Evolutionary conservation across 2,329 filamentous ascomycete species (phyloP), one percentile per base, ranked within the genome.

Genomic region (Emmonsiellopsis sp.): DNA sequence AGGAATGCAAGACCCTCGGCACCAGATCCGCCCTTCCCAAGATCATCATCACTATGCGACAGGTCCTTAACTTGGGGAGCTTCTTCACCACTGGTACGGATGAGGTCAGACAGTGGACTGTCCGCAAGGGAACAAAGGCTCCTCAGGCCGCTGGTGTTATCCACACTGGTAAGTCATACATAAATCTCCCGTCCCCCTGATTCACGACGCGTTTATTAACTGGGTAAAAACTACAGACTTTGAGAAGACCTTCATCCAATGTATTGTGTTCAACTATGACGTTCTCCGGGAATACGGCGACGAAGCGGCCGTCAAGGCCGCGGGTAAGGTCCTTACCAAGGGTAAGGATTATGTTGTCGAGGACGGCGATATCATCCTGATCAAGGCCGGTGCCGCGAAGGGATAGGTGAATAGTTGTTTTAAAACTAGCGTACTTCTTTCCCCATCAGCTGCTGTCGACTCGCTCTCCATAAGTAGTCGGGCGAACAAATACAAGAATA

Each of bases 241-340:
- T 61, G 93, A 98, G 74, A 98, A 98, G 84, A 98, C 94, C 0
- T 98, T 98, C 70, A 98, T 98, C 64, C 94, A 98, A 75, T 87
- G 80, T 58, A 81, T 98, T 59, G 90, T 96, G 33, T 97, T 95
- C 77, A 97, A 95, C 77, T 98, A 83, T 74, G 77, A 69, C 31
- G 74, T 80, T 2, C 76, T 98, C 52, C 89, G 86, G 75, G 93
- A 97, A 73, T 77, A 87, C 48, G 92, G 92, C 51, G 89, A 95
- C 60, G 93, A 98, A 77, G 77, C 83, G 27, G 82, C 87, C 61
- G 87, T 96, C 61, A 95, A 91, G 79, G 82, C 92, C 31, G 92
- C 92, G 73, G 93, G 93, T 65, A 98, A 98, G 79, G 73, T 98
- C 61, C 88, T 95, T 85, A 97, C 92, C 55, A 98, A 98, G 80